A percentile compares a stretch with the other conserved stretches of the same genome.
Conservation (phyloP, 148 eudicot species). For the Chenopodium album region DNA sequence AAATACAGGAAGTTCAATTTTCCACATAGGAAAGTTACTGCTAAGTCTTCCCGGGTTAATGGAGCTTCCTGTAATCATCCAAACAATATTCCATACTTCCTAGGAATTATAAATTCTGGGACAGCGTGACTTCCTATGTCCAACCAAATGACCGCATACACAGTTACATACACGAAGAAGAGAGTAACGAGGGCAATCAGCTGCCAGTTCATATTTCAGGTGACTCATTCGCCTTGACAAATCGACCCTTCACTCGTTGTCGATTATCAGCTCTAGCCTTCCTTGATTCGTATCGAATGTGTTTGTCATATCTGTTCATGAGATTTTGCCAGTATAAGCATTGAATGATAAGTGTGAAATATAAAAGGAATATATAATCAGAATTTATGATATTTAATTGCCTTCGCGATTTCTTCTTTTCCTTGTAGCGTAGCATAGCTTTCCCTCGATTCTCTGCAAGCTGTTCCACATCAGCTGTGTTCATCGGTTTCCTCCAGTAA, state of each 20-base stretch:
- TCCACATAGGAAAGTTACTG: not conserved
- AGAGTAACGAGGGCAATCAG: not conserved
- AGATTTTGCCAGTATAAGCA: not conserved
- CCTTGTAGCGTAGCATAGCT: slow-evolving; percentile 37
- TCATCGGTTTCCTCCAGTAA: slow-evolving; percentile 28
- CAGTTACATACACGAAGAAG: not conserved
- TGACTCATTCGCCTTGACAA: slow-evolving; percentile 24
- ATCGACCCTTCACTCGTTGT: slow-evolving; percentile 34
- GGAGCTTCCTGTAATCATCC: not conserved
- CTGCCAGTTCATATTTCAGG: slow-evolving; percentile 8
- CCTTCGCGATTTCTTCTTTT: slow-evolving; percentile 38
- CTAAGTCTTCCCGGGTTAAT: not conserved
- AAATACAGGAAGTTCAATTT: not conserved
- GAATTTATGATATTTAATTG: not conserved
- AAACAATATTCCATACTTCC: not conserved
- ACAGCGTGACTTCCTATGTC: not conserved
- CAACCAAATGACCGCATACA: not conserved
- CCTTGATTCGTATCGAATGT: slow-evolving; percentile 35
- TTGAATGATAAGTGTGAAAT: not conserved
- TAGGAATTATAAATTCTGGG: not conserved
- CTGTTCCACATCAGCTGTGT: slow-evolving; percentile 27
- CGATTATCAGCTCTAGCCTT: slow-evolving; percentile 35
- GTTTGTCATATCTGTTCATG: slow-evolving; percentile 32
- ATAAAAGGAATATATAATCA: not conserved
- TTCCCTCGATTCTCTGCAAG: slow-evolving; percentile 35